phyloP scores from a whole-genome alignment of 140 eudicot genomes.

The Senecio squalidus region DNA sequence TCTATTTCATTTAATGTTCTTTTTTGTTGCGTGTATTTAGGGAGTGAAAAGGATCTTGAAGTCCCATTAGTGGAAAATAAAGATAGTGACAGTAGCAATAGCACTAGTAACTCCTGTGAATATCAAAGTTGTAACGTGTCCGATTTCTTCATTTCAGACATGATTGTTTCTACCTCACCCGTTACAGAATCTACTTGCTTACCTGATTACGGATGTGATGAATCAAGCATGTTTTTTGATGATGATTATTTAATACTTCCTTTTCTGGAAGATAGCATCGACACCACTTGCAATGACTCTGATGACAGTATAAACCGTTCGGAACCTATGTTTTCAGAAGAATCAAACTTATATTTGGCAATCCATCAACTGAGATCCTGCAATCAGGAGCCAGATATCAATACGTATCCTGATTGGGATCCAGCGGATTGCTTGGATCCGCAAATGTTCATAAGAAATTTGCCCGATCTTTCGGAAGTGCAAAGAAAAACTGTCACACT shows the following conservation, averaged over 20 bases:
- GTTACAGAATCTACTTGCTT: constrained; percentile 28
- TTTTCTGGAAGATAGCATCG: constrained; percentile 56
- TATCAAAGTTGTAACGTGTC: constrained; percentile 73
- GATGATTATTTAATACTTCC: constrained; percentile 66
- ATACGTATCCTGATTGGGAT: constrained; percentile 49
- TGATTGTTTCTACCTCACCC: constrained; percentile 64
- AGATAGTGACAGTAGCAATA: constrained; percentile 21
- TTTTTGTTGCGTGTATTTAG: constrained; percentile 33
- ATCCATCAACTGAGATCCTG: constrained; percentile 66
- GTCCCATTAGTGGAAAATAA: constrained; percentile 35
- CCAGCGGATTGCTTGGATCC: constrained; percentile 76
- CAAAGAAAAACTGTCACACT: constrained; percentile 65
- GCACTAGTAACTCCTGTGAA: constrained; percentile 54
- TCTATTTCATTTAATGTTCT: background rate
- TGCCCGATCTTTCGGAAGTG: constrained; percentile 61
- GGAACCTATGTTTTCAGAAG: constrained; percentile 43
- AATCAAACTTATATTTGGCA: constrained; percentile 63
- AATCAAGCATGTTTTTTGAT: constrained; percentile 48
- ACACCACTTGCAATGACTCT: constrained; percentile 35
- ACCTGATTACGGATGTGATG: constrained; percentile 63
- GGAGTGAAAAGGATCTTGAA: constrained; percentile 37
- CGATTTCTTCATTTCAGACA: constrained; percentile 82
- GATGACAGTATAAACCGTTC: constrained; percentile 33
- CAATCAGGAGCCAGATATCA: constrained; percentile 47
- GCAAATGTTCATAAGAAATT: constrained; percentile 62